Percentiles rank a stretch among this genome's conserved stretches.
Conservation (phyloP, 306 rosid species). For the Vigna reflexopilosa region DNA sequence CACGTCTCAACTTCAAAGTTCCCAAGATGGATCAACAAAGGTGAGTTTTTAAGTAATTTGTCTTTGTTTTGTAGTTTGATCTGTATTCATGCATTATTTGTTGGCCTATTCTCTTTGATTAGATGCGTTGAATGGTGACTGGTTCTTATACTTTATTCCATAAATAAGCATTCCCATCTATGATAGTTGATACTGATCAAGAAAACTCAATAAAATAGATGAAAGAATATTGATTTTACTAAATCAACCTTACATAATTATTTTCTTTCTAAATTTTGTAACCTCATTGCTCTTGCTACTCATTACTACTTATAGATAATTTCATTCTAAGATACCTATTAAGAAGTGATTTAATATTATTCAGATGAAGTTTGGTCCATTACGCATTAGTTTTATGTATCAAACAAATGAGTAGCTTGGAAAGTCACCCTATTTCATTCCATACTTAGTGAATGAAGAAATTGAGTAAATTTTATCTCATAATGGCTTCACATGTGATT, state of each 20-base stretch:
- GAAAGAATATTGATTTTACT: too few species aligned
- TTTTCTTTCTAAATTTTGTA: too few species aligned
- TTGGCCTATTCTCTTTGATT: slow-evolving; percentile 3
- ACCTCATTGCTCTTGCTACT: too few species aligned
- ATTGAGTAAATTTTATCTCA: background rate
- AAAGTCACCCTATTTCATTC: slow-evolving; percentile 13
- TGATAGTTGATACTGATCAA: too few species aligned
- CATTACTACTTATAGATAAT: too few species aligned
- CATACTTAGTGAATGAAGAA: slow-evolving; percentile 14
- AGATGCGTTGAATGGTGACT: slow-evolving; percentile 10
- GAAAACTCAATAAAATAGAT: too few species aligned
- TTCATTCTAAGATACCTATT: background rate
- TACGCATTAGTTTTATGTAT: slow-evolving; percentile 26
- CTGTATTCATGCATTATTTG: slow-evolving; percentile 10
- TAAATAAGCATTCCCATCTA: too few species aligned
- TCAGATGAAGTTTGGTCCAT: background rate
- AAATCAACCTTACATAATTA: too few species aligned
- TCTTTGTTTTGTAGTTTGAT: slow-evolving; percentile 42
- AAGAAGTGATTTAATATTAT: background rate
- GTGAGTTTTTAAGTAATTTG: slow-evolving; percentile 39
- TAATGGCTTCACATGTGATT: background rate
- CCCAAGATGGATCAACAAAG: slow-evolving; percentile 74
- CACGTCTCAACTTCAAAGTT: slow-evolving; percentile 72
- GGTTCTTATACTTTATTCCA: slow-evolving; percentile 7
- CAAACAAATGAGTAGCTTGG: slow-evolving; percentile 34